A percentile compares a stretch with the other conserved stretches of the same genome.
Conservation (phyloP, 2,329 filamentous ascomycete genomes). For the Aspergillus jensenii region DNA sequence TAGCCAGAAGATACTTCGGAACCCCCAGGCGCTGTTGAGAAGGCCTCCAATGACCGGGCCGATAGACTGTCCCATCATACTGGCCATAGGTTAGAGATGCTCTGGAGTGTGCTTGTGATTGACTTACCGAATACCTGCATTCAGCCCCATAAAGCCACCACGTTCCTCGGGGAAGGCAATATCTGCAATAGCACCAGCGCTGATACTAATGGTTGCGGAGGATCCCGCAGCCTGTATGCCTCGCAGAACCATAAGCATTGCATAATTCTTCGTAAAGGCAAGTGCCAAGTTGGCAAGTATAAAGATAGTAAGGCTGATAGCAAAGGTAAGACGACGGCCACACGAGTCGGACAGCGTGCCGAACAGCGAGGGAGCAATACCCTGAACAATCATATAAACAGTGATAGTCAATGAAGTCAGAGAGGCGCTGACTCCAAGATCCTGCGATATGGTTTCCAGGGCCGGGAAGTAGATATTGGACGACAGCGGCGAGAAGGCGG, state of each 20-base stretch:
- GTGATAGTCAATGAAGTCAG: constrained; percentile 40
- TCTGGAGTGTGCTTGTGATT: not conserved
- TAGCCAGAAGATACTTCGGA: constrained; percentile 44
- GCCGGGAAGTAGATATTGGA: constrained; percentile 50
- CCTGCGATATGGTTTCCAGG: constrained; percentile 28
- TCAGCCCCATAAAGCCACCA: constrained; percentile 41
- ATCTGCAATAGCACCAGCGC: constrained; percentile 44
- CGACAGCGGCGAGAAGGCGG: constrained; percentile 41
- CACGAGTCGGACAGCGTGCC: constrained; percentile 49
- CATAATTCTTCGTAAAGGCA: constrained; percentile 22
- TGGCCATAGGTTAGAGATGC: constrained; percentile 2
- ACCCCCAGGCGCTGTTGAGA: constrained; percentile 36
- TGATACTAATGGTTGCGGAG: constrained; percentile 16
- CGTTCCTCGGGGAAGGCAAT: constrained; percentile 39
- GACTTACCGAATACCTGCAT: constrained; percentile 27
- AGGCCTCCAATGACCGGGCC: constrained; percentile 47
- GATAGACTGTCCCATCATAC: constrained; percentile 46
- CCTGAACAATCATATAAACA: constrained; percentile 53
- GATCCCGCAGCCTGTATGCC: constrained; percentile 9
- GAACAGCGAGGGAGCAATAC: constrained; percentile 52
- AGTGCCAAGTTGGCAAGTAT: constrained; percentile 49
- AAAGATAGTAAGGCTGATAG: constrained; percentile 49
- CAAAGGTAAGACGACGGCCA: constrained; percentile 49
- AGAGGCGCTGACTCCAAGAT: constrained; percentile 28
- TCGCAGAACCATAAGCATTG: constrained; percentile 10